phyloP scores from a whole-genome alignment of 306 rosid genomes.

The Gillenia trifoliata region DNA sequence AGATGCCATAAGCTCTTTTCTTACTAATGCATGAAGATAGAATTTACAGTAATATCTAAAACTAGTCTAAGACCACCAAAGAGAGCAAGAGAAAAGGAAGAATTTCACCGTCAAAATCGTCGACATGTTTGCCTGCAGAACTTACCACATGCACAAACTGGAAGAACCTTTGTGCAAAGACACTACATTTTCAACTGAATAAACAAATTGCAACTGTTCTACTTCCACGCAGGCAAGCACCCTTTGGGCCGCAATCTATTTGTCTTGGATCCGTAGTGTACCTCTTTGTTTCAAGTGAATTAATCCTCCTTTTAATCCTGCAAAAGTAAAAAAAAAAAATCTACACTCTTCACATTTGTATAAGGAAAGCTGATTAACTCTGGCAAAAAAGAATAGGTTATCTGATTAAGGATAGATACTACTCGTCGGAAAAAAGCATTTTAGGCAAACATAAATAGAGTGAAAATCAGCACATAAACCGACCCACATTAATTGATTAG shows the following conservation, averaged over 20 bases:
- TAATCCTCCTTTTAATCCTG: slow-evolving; percentile 43
- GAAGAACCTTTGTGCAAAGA: background rate
- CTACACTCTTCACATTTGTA: background rate
- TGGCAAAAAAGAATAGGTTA: background rate
- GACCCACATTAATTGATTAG: slow-evolving; percentile 44
- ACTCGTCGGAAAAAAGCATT: background rate
- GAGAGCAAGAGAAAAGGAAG: background rate
- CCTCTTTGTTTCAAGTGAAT: slow-evolving; percentile 47
- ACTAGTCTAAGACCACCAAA: background rate
- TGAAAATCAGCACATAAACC: slow-evolving; percentile 12
- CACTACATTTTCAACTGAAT: background rate
- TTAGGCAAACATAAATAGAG: slow-evolving; percentile 9
- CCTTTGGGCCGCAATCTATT: slow-evolving; percentile 45
- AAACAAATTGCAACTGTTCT: slow-evolving; percentile 36
- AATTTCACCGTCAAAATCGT: background rate
- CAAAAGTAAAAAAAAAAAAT: background rate
- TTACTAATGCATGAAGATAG: background rate
- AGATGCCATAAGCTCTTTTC: background rate
- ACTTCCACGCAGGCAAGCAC: slow-evolving; percentile 41
- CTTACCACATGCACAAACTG: background rate
- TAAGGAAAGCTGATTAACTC: background rate
- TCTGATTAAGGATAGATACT: background rate
- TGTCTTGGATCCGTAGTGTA: slow-evolving; percentile 40
- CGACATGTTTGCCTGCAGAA: background rate
- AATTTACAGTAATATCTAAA: background rate